Base-by-base conservation (phyloP, 495 filamentous ascomycete species). In the Cryomyces minteri region DNA sequence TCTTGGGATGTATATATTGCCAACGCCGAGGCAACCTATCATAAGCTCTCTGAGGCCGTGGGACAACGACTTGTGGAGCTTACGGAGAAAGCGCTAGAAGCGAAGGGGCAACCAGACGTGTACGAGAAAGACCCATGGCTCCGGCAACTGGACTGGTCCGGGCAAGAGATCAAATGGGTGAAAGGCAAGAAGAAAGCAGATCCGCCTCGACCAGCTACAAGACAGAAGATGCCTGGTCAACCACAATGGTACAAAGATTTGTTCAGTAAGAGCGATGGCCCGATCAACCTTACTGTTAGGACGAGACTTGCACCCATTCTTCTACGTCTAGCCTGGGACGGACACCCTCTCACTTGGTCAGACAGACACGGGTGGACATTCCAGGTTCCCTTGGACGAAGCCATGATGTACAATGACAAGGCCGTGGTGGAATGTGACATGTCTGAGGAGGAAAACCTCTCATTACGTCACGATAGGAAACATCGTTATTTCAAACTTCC, bases 221-320 rank as follows among this genome's bases (percentile, higher is more conserved):
- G 82, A 29, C 88, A 95, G 63, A 96, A 95, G 67, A 84, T 79
- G 61, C 87, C 87, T 4, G 90, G 90, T 31, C 87, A 84, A 82
- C 90, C 90, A 0, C 70, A 81, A 49, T 99, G 90, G 90, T 99
- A 94, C 61, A 94, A 88, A 58, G 85, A 84, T 57, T 64, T 96
- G 14, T 93, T 93, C 50, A 45, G 68, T 2, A 84, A 76, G 36
- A 77, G 56, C 32, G 68, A 70, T 29, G 59, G 71, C 0, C 58
- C 64, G 5, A 88, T 94, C 38, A 77, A 71, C 43, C 56, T 99
- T n/a, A 82, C 82, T 0, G 87, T 95, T 5, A 76, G 92, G 31
- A 84, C 87, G 33, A 76, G 90, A 34, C 79, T 94, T 59, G 82
- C 88, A 3, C 88, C 92, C 2, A 66, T 96, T 40, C 62, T 99